Evolutionary conservation across 1,139 yeast genomes (phyloP), one percentile per base, ranked within the genome.

Genomic region (Kazachstania sp.): DNA sequence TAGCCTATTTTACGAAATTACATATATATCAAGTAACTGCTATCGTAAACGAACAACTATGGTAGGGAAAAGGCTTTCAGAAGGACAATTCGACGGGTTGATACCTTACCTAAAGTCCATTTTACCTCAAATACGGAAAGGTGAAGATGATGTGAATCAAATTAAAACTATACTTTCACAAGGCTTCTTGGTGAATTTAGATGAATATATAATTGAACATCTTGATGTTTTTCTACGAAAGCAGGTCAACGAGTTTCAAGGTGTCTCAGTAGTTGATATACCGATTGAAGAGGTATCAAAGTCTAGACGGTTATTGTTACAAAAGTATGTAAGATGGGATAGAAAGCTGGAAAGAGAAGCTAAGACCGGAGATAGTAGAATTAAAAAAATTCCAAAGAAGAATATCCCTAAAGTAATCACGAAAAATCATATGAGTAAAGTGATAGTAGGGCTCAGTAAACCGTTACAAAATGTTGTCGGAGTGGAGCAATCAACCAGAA

Each of bases 401-500:
- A 41, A 41, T 23, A 28, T 11, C 15, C 13, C 18, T 23, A 16
- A 28, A 26, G 40, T 36, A n/a, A 45, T 34, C n/a, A 38, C 35
- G 16, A 39, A 18, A 19, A 43, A 31, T 37, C n/a, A 13, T 16
- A 30, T 43, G 42, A 39, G 37, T 18, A 37, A 43, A 2, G 29
- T 18, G n/a, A 37, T 18, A 4, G 40, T 46, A 13, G 9, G 39
- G 67, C 61, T 83, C 31, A 76, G 83, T 15, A 69, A 72, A 3
- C 75, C 73, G 43, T 70, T 85, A 36, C 70, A 71, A 36, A 68
- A 57, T 4, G 64, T 84, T 13, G 54, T 76, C 18, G 72, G 71
- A 0, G 66, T 57, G 4, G 54, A 71, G 12, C 76, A 71, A 45
- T 61, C 74, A 45, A 73, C 85, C 1, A 68, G 95, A 54, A 81